These are phyloP conservation scores for Syzygium grande DNA, from an alignment of 345 rosid species.

Conservation along the genomic window DNA sequence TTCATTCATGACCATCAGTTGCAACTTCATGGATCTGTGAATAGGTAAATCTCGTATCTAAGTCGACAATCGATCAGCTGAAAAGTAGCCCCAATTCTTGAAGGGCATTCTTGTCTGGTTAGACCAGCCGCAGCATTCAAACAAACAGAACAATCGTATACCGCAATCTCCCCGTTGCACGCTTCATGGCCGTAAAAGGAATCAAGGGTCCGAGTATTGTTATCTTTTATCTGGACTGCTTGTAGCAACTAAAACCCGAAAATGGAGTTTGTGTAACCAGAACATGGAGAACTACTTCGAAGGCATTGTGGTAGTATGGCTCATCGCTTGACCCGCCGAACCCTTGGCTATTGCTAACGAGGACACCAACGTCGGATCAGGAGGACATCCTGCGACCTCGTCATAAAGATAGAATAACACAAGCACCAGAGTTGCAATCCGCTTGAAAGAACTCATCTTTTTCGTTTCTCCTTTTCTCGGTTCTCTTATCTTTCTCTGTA, in stretches of 20 bases:
- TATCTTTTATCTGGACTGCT: not conserved
- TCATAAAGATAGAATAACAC: not conserved
- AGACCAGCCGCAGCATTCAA: not conserved
- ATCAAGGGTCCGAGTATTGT: not conserved
- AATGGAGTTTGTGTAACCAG: not conserved
- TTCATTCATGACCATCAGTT: not conserved
- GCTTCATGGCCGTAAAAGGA: not conserved
- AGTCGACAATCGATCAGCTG: not conserved
- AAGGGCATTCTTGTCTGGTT: not conserved
- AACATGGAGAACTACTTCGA: not conserved
- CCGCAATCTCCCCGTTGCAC: not conserved
- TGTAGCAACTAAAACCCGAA: not conserved
- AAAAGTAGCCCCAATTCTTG: not conserved
- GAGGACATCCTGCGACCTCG: not conserved
- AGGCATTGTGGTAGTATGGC: not conserved
- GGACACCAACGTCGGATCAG: not conserved
- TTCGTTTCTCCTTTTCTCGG: not conserved
- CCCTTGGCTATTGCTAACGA: too few species aligned
- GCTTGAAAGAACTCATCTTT: not conserved
- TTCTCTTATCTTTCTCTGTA: not conserved
- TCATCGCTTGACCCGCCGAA: not conserved
- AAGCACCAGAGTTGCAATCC: not conserved
- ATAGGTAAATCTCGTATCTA: not conserved
- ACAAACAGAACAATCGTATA: not conserved
- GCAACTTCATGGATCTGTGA: not conserved